Evolutionary conservation across 2,329 filamentous ascomycete genomes (phyloP), one percentile per base, ranked within the genome.

Genomic region (Fusarium sp.): DNA sequence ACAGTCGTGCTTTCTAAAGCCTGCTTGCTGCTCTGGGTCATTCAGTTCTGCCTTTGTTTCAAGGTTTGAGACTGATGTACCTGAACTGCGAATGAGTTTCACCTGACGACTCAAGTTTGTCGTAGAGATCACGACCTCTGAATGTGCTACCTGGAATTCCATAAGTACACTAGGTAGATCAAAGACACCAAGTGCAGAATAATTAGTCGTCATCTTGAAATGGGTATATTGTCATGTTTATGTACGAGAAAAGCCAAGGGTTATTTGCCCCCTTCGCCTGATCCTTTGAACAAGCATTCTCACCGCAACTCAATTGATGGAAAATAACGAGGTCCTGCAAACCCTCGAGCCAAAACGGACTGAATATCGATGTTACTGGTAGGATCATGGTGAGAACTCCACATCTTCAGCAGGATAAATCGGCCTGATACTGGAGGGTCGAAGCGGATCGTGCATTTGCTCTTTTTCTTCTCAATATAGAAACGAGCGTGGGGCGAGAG

Each of bases 361-460:
- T 97, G 92, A 41, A 98, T 94, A 77, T 97, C 94, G 69, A 98
- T 97, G 75, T 97, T 97, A 62, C 83, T 83, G 7, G 78, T 74
- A 6, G 87, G 85, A 49, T 90, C 88, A 27, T 89, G 87, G 63
- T 88, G 88, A 3, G 92, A 92, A 74, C 91, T 94, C 92, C 94
- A 98, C 78, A 98, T 88, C 83, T 98, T 98, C 69, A 98, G 84
- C 44, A 98, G 81, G 55, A 98, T 91, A 78, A 92, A 97, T 60
- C 93, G 88, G 7, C 92, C 93, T 13, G 92, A 93, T 64, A 96
- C 87, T 0, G 92, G 91, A 60, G 93, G 92, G 73, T 94, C 89
- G 73, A 98, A 98, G 62, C 89, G 91, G 74, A 98, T 92, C 16
- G 91, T 94, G 73, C 96, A 95, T 79, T 91, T 94, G 81, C 89